Conservation (phyloP, 116 monocot genomes). For the Cymodocea nodosa region DNA sequence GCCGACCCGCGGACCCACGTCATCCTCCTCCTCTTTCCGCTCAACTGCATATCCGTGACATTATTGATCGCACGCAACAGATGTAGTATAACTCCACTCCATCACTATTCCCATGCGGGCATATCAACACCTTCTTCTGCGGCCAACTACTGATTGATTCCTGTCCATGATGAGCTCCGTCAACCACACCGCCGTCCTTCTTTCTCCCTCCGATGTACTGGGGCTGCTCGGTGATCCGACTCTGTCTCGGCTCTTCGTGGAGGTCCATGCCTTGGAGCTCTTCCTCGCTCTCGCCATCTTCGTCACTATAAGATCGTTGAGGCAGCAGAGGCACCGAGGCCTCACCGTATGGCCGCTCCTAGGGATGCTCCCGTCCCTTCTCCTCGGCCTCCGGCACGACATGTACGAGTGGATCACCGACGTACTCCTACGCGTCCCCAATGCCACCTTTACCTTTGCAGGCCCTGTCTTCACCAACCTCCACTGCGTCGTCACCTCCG, state of each 20-base stretch:
- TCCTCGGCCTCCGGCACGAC: slow-evolving; percentile 44
- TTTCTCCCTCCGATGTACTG: no score
- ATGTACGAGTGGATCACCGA: slow-evolving; percentile 81
- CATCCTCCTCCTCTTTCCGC: not conserved
- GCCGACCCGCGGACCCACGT: no score
- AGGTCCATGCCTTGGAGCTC: slow-evolving; percentile 20
- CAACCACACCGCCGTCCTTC: not conserved
- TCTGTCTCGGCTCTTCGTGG: slow-evolving; percentile 8
- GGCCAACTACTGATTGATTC: no score
- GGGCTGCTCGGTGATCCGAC: no score
- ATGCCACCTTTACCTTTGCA: slow-evolving; percentile 67
- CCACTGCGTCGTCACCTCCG: slow-evolving; percentile 68
- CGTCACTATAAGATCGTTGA: slow-evolving; percentile 42
- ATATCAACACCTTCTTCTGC: no score
- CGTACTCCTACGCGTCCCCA: slow-evolving; percentile 22
- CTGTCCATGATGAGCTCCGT: slow-evolving; percentile 9
- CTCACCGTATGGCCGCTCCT: slow-evolving; percentile 65
- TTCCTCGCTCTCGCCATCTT: slow-evolving; percentile 50
- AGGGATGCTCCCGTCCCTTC: slow-evolving; percentile 81
- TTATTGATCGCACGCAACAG: not conserved
- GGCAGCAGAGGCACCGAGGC: slow-evolving; percentile 39
- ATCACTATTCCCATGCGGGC: not conserved
- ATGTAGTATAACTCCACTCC: not conserved
- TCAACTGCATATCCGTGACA: not conserved
- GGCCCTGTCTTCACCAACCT: slow-evolving; percentile 75